Conservation (phyloP, 257 asterid species). For the Linaria vulgaris region DNA sequence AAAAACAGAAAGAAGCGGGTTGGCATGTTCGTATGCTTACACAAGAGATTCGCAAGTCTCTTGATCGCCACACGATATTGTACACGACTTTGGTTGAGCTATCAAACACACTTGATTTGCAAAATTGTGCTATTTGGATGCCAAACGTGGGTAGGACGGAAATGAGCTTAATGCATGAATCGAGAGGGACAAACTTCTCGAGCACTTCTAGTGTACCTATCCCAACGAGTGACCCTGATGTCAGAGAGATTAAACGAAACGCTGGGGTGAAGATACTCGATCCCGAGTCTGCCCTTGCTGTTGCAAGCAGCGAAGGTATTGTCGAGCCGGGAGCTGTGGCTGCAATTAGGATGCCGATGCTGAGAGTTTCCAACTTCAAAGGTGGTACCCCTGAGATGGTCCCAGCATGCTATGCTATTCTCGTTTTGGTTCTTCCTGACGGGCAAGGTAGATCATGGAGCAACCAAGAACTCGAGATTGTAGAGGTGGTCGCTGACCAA, state of each 20-base stretch:
- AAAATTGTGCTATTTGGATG: slow-evolving; percentile 95
- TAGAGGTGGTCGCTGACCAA: slow-evolving; percentile 85
- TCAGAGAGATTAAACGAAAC: slow-evolving; percentile 55
- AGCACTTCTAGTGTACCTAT: slow-evolving; percentile 32
- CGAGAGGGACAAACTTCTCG: slow-evolving; percentile 44
- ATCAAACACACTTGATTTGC: slow-evolving; percentile 69
- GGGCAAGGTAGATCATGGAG: slow-evolving; percentile 70
- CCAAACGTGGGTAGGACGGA: slow-evolving; percentile 65
- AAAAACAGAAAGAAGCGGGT: slow-evolving; percentile 70
- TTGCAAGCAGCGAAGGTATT: slow-evolving; percentile 61
- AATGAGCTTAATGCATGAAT: slow-evolving; percentile 70
- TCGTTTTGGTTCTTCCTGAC: slow-evolving; percentile 80
- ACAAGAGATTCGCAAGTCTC: slow-evolving; percentile 84
- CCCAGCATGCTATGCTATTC: slow-evolving; percentile 82
- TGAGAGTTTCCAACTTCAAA: slow-evolving; percentile 72
- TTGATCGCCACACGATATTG: slow-evolving; percentile 84
- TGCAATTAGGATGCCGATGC: slow-evolving; percentile 96
- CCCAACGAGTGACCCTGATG: slow-evolving; percentile 58
- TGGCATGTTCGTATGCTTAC: slow-evolving; percentile 93
- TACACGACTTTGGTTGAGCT: slow-evolving; percentile 86
- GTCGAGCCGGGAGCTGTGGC: slow-evolving; percentile 74
- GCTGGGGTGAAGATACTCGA: slow-evolving; percentile 68
- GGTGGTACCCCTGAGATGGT: slow-evolving; percentile 89
- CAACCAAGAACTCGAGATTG: slow-evolving; percentile 73
- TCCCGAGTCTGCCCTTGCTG: slow-evolving; percentile 63